phyloP scores from a whole-genome alignment of 2,329 filamentous ascomycete species.

The Diaporthe nobilis region DNA sequence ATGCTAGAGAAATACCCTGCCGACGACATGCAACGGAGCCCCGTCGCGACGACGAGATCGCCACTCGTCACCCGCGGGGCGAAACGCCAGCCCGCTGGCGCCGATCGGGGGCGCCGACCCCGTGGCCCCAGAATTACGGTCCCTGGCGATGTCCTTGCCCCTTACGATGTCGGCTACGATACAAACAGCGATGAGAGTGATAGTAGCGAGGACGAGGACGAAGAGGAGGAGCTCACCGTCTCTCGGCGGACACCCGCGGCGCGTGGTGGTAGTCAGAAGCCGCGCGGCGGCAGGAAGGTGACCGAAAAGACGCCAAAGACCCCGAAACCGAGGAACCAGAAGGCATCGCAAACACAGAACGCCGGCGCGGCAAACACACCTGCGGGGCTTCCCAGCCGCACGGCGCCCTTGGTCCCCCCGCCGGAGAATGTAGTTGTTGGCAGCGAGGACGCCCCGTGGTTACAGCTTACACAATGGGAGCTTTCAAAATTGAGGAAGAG shows the following conservation, averaged over 20 bases:
- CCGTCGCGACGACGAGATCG: conserved; percentile 64
- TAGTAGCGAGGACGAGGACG: conserved; percentile 66
- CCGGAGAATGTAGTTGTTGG: conserved; percentile 72
- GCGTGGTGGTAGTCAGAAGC: conserved; percentile 49
- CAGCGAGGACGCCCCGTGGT: conserved; percentile 74
- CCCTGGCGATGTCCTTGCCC: conserved; percentile 75
- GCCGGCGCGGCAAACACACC: conserved; percentile 32
- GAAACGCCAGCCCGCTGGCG: conserved; percentile 58
- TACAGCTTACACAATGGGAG: conserved; percentile 75
- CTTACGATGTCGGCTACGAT: conserved; percentile 75
- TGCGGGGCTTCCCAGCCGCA: conserved; percentile 34
- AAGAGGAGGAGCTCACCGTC: conserved; percentile 60
- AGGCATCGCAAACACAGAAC: conserved; percentile 44
- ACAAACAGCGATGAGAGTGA: conserved; percentile 68
- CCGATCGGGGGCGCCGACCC: conserved; percentile 61
- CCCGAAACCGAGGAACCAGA: conserved; percentile 58
- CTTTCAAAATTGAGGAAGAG: conserved; percentile 80
- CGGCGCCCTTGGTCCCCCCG: conserved; percentile 66
- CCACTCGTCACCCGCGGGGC: conserved; percentile 65
- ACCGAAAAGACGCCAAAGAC: conserved; percentile 51
- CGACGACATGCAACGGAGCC: conserved; percentile 65
- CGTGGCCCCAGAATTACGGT: conserved; percentile 73
- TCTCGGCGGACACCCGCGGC: conserved; percentile 53
- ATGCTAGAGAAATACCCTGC: conserved; percentile 74
- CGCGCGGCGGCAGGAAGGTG: conserved; percentile 65